Percentiles rank a stretch among this genome's conserved stretches.
Conservation (phyloP, 1,284 basidiomycete genomes). For the Leccinum idahoense region DNA sequence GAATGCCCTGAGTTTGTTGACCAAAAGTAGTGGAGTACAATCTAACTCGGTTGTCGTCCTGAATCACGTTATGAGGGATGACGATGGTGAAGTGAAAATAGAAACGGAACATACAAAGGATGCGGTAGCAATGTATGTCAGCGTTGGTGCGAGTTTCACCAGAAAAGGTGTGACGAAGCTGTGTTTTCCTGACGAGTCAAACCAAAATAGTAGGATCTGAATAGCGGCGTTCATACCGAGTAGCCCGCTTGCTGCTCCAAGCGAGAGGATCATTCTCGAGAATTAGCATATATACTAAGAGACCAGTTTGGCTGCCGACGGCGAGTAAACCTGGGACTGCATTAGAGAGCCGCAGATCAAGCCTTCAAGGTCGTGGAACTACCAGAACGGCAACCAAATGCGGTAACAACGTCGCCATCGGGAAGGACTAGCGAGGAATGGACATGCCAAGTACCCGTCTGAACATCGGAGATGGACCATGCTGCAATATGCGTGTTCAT, state of each 20-base stretch:
- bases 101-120: constrained; percentile 44
- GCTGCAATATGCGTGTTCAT: constrained; percentile 61
- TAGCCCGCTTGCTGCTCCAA: constrained; percentile 73
- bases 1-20: constrained; percentile 56
- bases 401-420: constrained; percentile 47
- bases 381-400: constrained; percentile 72
- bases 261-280: constrained; percentile 75
- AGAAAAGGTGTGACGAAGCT: constrained; percentile 48
- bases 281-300: constrained; percentile 69
- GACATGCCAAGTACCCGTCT: constrained; percentile 62
- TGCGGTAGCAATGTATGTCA: constrained; percentile 67
- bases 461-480: constrained; percentile 66
- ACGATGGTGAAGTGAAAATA: constrained; percentile 5
- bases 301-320: constrained; percentile 50
- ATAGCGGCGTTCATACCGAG: constrained; percentile 39
- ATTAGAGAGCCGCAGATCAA: constrained; percentile 5
- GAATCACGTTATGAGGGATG: constrained; percentile 4
- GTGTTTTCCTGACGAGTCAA: constrained; percentile 11
- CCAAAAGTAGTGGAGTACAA: constrained; percentile 72
- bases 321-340: constrained; percentile 58
- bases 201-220: constrained; percentile 2
- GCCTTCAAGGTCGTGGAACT: constrained; percentile 10
- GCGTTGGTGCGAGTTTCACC: constrained; percentile 64
- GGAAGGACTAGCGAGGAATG: constrained; percentile 72
- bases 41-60: constrained; percentile 57